Base-by-base conservation (phyloP, 2,329 filamentous ascomycete genomes). In the Periconia sp. region DNA sequence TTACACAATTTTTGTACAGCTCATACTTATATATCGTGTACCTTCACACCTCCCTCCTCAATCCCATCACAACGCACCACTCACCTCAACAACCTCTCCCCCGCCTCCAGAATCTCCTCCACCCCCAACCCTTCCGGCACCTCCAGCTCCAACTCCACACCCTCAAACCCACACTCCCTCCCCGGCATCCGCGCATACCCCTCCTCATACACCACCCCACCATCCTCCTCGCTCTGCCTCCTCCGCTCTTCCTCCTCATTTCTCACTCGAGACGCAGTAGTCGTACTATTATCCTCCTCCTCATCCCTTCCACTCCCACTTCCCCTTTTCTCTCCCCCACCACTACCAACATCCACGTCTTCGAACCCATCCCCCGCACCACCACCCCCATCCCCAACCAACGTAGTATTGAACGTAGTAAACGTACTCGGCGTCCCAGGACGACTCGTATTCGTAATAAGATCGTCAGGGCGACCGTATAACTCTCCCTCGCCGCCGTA, bases 401-500 rank as follows among this genome's bases (percentile, higher is more conserved):
- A 37, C 11, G 33, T 37, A 5, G 33, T 37, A 11, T 13, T n/a
- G 13, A 71, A 52, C 6, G 66, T 69, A 1, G 62, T 63, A 41
- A 70, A 65, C 0, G 68, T 72, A 18, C 59, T 64, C 1, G 67
- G 69, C 1, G 69, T 72, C 14, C 66, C 66, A 1, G 66, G 61
- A 8, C 67, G 53, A 2, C 61, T 67, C 7, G 6, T 19, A 37
- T 27, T 27, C 5, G 33, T 37, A 14, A 83, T 74, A 1, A 87
- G 75, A 55, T 90, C 87, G 18, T 80, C 77, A 1, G 81, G 77
- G 14, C 77, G 80, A 2, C 88, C 88, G 60, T 77, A 80, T 1
- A 80, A 62, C 49, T 77, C 75, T 27, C 89, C 89, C 47, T 79
- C 77, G 10, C 89, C 92, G 17, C 91, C 92, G 62, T 92, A 90